Base-by-base conservation (phyloP, 2,329 filamentous ascomycete species). In the Rugonectria rugulosa region DNA sequence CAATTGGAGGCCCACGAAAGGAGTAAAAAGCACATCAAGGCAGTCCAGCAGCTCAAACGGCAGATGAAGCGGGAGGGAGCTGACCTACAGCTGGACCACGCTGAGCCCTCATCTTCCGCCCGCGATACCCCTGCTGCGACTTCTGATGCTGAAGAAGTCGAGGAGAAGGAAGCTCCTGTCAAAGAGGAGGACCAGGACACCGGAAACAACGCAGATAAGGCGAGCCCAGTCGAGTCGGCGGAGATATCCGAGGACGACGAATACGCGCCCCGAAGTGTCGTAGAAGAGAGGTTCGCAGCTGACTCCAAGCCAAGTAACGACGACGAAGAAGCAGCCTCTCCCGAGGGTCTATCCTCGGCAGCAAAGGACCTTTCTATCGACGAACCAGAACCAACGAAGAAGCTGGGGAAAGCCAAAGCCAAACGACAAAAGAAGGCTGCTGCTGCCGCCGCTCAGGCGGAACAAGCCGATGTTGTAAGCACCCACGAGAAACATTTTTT, bases 1-100 rank as follows among this genome's bases (percentile, higher is more conserved):
- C 94, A 98, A 69, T 92, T 90, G 57, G 88, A 96, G 67, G 88
- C 90, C 3, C 95, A 99, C 68, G 93, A 97, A 76, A 92, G 89
- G 76, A 98, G 94, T 79, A 99, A 97, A 73, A 99, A 98, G 75
- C 95, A 99, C 68, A 75, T 88, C 58, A 98, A 97, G 71, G 89
- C 92, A 3, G 82, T 97, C 6, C 88, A 93, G 63, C 85, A 92
- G 57, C 75, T 99, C 32, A 87, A 86, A 66, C 83, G 85, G 67
- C 88, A 95, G 71, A 96, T 99, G 92, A 85, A 82, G 64, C 87
- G 88, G 64, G 90, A 99, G 67, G 89, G 93, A 66, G 78, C 80
- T 41, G 80, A 86, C 43, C 72, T 92, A 8, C 74, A 83, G 36
- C 68, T 88, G 34, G 73, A 72, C 23, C 46, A 58, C 23, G 47